Evolutionary conservation across 352 stramenopile genomes (phyloP).

Genomic region (Phytophthora europaea): DNA sequence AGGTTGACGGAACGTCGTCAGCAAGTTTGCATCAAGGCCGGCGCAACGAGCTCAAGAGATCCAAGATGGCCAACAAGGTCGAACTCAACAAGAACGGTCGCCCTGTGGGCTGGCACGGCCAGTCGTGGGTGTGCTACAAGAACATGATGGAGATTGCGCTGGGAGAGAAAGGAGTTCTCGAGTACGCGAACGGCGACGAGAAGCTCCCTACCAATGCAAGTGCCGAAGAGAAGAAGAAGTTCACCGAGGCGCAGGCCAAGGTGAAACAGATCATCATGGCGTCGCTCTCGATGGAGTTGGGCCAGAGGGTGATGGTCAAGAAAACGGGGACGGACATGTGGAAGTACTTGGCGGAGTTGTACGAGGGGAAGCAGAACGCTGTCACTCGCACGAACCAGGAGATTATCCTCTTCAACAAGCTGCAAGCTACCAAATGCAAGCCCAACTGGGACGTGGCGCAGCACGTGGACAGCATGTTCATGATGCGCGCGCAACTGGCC

Average conservation of each 20-base stretch:
- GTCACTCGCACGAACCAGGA: neutral
- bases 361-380: neutral
- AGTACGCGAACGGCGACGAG: constrained; percentile 1
- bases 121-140: constrained; percentile 25
- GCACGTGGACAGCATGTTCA: neutral
- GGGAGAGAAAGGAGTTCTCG: neutral
- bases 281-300: constrained; percentile 16
- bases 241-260: constrained; percentile 11
- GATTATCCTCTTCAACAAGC: neutral
- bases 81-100: constrained; percentile 23
- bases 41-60: neutral
- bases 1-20: too few relatives aligned
- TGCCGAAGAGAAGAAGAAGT: constrained; percentile 11
- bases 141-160: constrained; percentile 19
- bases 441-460: neutral
- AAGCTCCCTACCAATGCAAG: neutral
- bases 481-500: neutral
- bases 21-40: too few relatives aligned
- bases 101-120: constrained; percentile 12
- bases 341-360: neutral
- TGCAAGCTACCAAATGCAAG: neutral
- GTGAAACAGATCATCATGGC: constrained; percentile 17
- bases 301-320: neutral
- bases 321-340: neutral
- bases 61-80: constrained; percentile 24